A percentile compares a stretch with the other conserved stretches of the same genome.
These are phyloP conservation scores for Papilionanthe hybrid DNA, from an alignment of 116 monocot genomes.

Conservation along the genomic window DNA sequence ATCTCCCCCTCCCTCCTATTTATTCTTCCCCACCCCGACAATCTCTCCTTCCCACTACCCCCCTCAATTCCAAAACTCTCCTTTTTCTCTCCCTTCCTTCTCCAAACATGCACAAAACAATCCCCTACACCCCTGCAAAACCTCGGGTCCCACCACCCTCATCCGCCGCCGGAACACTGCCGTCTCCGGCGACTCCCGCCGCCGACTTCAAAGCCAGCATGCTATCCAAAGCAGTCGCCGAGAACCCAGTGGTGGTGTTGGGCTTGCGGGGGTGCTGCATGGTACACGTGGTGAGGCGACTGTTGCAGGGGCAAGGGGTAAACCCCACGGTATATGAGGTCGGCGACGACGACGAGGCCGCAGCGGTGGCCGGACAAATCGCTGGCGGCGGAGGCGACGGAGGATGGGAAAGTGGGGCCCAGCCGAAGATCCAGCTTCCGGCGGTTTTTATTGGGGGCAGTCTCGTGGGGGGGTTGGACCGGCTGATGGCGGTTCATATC, in stretches of 20 bases:
- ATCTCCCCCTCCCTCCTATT: not conserved
- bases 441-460: conserved; percentile 28
- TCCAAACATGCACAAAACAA: not conserved
- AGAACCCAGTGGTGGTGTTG: conserved; percentile 33
- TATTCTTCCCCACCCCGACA: not conserved
- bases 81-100: not conserved
- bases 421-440: conserved; percentile 6
- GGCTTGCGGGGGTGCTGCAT: conserved; percentile 30
- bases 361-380: not conserved
- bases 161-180: too few species aligned
- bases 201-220: not conserved
- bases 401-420: not conserved
- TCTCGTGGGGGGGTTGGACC: conserved; percentile 26
- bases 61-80: not conserved
- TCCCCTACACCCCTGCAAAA: not conserved
- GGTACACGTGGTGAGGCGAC: conserved; percentile 22
- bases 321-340: conserved; percentile 26
- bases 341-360: conserved; percentile 10
- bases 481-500: conserved; percentile 36
- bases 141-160: not conserved
- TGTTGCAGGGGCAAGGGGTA: conserved; percentile 27
- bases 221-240: conserved; percentile 12
- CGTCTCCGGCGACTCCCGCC: not conserved
- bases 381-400: not conserved
- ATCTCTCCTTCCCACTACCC: not conserved